Conservation (phyloP, 1,284 basidiomycete genomes). For the Anthracocystis panici-leucophaei region DNA sequence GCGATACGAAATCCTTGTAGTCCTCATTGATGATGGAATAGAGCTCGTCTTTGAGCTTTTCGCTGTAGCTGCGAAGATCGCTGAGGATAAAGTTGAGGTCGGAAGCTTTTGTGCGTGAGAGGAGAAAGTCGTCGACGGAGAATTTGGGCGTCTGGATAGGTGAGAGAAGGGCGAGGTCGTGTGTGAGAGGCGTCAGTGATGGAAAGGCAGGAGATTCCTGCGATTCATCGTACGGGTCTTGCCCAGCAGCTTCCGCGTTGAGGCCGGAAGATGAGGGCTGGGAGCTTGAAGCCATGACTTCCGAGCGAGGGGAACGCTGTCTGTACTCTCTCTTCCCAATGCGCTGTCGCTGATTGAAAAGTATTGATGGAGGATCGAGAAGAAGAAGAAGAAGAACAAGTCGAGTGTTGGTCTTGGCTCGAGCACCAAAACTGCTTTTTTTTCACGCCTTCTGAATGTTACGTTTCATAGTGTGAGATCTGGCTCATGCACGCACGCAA, state of each 20-base stretch:
- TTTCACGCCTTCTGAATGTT: too few species aligned
- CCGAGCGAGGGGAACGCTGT: not conserved
- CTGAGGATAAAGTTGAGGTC: constrained; percentile 82
- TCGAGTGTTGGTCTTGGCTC: too few species aligned
- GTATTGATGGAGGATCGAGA: too few species aligned
- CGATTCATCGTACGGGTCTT: not conserved
- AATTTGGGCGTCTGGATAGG: constrained; percentile 74
- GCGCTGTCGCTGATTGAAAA: too few species aligned
- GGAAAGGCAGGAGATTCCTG: constrained; percentile 72
- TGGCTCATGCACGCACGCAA: too few species aligned
- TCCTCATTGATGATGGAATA: constrained; percentile 96
- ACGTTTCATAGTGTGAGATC: too few species aligned
- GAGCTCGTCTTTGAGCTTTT: constrained; percentile 86
- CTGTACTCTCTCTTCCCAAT: not conserved
- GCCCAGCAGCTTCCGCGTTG: not conserved
- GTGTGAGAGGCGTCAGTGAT: constrained; percentile 81
- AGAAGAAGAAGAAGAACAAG: too few species aligned
- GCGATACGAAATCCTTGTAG: constrained; percentile 95
- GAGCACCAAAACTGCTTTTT: too few species aligned
- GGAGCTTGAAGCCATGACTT: constrained; percentile 11
- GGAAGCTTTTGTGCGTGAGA: constrained; percentile 87
- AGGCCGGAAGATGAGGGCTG: constrained; percentile 12
- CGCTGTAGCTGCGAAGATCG: constrained; percentile 87
- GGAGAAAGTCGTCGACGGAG: constrained; percentile 86
- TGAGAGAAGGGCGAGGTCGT: constrained; percentile 80